Evolutionary conservation across 495 filamentous ascomycete species (phyloP).

Genomic region (Hapsidospora chrysogenum): DNA sequence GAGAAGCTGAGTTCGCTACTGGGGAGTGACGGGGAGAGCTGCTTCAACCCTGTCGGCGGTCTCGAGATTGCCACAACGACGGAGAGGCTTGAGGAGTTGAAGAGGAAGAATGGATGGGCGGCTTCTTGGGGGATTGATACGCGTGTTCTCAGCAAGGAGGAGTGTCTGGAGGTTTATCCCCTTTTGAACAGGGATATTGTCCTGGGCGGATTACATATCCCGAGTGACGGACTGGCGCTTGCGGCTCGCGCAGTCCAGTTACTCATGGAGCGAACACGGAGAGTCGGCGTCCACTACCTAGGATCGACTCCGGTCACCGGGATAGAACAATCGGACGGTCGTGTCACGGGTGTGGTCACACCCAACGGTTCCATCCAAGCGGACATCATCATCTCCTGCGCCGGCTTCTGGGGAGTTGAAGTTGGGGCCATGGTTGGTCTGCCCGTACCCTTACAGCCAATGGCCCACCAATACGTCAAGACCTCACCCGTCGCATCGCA

Average conservation of each 20-base stretch:
- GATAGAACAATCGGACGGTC: constrained; percentile 15
- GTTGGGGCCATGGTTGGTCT: constrained; percentile 33
- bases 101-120: constrained; percentile 34
- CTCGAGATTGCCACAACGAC: constrained; percentile 33
- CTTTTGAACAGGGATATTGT: constrained; percentile 26
- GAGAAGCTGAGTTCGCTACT: constrained; percentile 27
- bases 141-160: constrained; percentile 21
- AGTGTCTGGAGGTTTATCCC: constrained; percentile 26
- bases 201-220: constrained; percentile 29
- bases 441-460: constrained; percentile 28
- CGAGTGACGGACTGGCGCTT: constrained; percentile 32
- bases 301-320: constrained; percentile 26
- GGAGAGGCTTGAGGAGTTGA: constrained; percentile 29
- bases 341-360: constrained; percentile 28
- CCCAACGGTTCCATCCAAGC: constrained; percentile 21
- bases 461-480: constrained; percentile 36
- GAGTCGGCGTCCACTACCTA: constrained; percentile 30
- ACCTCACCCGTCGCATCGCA: constrained; percentile 22
- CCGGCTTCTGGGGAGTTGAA: constrained; percentile 38
- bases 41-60: constrained; percentile 35
- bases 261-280: constrained; percentile 27
- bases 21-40: too few relatives aligned
- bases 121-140: constrained; percentile 29
- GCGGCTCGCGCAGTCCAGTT: constrained; percentile 31
- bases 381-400: constrained; percentile 33